These are phyloP conservation scores for Chloranthus sessilifolius DNA, from an alignment of 164 flowering plant species.

Conservation along the genomic window DNA sequence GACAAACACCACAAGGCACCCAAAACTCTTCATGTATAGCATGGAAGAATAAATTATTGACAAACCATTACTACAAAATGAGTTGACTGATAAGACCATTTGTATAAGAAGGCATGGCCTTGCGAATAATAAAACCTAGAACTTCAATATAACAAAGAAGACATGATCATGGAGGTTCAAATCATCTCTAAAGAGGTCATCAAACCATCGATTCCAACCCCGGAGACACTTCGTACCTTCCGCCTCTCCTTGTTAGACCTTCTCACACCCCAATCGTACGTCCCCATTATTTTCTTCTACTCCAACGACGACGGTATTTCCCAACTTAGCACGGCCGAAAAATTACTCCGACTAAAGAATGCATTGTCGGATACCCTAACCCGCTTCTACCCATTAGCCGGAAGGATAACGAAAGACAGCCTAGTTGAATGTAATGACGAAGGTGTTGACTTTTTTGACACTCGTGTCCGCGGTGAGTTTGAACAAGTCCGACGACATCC, in stretches of 20 bases:
- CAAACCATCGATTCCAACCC: constrained; percentile 3
- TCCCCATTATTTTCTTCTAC: not conserved
- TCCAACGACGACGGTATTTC: not conserved
- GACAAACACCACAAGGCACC: too few species aligned
- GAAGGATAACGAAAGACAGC: constrained; percentile 22
- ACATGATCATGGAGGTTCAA: constrained; percentile 2
- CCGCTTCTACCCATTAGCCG: constrained; percentile 32
- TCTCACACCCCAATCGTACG: not conserved
- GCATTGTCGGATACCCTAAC: constrained; percentile 16
- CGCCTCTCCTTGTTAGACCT: constrained; percentile 3
- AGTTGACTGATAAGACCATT: too few species aligned
- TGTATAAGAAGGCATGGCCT: too few species aligned
- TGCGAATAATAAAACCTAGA: too few species aligned
- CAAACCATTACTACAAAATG: too few species aligned
- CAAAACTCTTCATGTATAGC: too few species aligned
- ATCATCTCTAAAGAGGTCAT: constrained; percentile 2
- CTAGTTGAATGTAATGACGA: constrained; percentile 20
- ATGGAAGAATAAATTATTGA: too few species aligned
- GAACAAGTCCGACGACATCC: too few species aligned
- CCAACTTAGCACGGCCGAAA: not conserved
- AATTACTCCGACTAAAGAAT: not conserved
- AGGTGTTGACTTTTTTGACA: constrained; percentile 11
- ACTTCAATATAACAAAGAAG: too few species aligned
- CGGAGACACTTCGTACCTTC: not conserved
- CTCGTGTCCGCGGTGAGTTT: too few species aligned